phyloP scores from a whole-genome alignment of 352 stramenopile genomes.

The Pseudoperonospora humuli region DNA sequence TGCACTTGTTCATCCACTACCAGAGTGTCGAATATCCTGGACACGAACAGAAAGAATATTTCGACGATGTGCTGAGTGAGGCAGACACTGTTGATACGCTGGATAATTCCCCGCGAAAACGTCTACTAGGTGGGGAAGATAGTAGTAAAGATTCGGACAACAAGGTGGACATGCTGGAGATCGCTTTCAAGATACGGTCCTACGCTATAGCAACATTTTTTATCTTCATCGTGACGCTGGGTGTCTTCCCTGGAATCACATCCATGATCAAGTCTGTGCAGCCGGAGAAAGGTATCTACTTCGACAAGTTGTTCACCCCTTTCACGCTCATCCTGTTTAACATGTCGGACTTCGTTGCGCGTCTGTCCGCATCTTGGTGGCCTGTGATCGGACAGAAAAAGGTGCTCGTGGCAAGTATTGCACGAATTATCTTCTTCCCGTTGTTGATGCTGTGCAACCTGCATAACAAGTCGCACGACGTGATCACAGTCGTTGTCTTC shows the following conservation, averaged over 20 bases:
- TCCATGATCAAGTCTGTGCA: conserved; percentile 60
- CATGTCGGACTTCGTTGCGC: conserved; percentile 56
- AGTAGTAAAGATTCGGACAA: neutral
- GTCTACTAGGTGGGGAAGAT: conserved; percentile 14
- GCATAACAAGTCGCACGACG: conserved; percentile 51
- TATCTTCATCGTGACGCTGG: conserved; percentile 70
- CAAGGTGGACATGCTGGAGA: conserved; percentile 41
- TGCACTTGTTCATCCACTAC: conserved; percentile 66
- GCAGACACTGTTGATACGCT: conserved; percentile 35
- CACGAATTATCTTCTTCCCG: conserved; percentile 46
- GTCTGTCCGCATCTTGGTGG: conserved; percentile 39
- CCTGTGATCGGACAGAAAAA: conserved; percentile 23
- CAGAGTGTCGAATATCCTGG: conserved; percentile 37
- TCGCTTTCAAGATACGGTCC: conserved; percentile 53
- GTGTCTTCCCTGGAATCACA: conserved; percentile 67
- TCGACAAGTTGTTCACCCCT: conserved; percentile 62
- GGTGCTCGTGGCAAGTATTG: conserved; percentile 33
- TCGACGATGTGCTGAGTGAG: conserved; percentile 18
- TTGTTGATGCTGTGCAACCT: conserved; percentile 75
- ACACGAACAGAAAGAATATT: conserved; percentile 23
- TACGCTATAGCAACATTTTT: conserved; percentile 58
- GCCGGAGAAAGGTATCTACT: conserved; percentile 35
- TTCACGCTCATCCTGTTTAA: conserved; percentile 80
- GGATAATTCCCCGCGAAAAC: conserved; percentile 21
- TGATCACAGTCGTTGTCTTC: conserved; percentile 70